Base-by-base conservation (phyloP, 2,329 filamentous ascomycete species). In the Ophiostoma ulmi region DNA sequence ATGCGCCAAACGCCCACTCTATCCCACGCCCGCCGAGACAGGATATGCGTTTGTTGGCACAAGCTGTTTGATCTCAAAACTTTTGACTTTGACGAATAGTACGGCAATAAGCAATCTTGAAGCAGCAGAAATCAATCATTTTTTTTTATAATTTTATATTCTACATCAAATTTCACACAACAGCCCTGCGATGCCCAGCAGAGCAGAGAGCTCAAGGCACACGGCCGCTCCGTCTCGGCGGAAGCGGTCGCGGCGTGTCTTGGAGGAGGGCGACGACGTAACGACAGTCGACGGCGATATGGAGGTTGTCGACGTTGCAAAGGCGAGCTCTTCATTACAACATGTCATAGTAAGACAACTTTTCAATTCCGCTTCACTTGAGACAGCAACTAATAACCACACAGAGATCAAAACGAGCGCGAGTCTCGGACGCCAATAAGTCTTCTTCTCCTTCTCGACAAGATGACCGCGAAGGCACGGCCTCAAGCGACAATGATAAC, bases 231-330 rank as follows among this genome's bases (percentile, higher is more conserved):
- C 1, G 69, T 70, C 76, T 35, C 75, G 76, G 6, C 72, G 77
- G 35, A 86, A 87, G 77, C 82, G 84, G 73, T 78, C 80, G 31
- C 80, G 81, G 63, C 79, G 75, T 68, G 77, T 74, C 7, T 76
- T 78, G 55, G 78, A 80, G 41, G 76, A 75, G 44, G 75, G 77
- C 10, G 75, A 41, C 22, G 78, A 78, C 3, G n/a, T 26, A 36
- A 22, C 63, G 10, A 65, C 63, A 20, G 63, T 20, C 8, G 63
- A 65, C n/a, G 77, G 31, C 3, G 72, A 68, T 17, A 41, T 72
- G 26, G 78, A 79, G 20, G 73, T 78, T 38, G 75, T 78, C 2
- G 77, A 82, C 20, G 75, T 79, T n/a, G 77, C 76, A n/a, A 76
- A 80, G 64, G 81, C 81, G 14, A 81, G 79, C 72, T 83, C 83